Base-by-base conservation (phyloP, 495 filamentous ascomycete species). In the Lasiosphaeria hispida region DNA sequence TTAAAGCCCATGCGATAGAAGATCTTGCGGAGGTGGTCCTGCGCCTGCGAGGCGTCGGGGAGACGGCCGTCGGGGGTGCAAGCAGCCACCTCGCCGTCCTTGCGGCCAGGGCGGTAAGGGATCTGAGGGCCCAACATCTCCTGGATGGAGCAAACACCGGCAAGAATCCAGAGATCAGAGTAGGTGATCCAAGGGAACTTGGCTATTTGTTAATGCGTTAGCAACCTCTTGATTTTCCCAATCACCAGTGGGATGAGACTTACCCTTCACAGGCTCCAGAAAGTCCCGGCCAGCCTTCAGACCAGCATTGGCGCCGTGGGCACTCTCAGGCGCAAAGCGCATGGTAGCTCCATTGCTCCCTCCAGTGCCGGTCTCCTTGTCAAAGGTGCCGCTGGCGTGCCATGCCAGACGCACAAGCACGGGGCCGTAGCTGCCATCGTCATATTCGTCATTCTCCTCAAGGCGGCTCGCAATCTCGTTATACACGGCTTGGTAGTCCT, bases 1-100 rank as follows among this genome's bases (percentile, higher is more conserved):
- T 95, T 87, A 82, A 98, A 98, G 57, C 94, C 94, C 92, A 97
- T 97, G 72, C 93, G 90, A 72, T 84, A 82, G 82, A 98, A 98
- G 80, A 98, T 89, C 73, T 85, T 84, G 57, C 94, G 88, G 68
- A 98, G 80, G 76, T 98, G 94, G 59, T 82, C 80, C 57, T 87
- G 83, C 59, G 82, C 88, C 80, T 97, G 85, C 61, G 84, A 60
- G 48, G 82, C 94, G 70, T 98, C 93, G 58, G 94, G 94, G 30
- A 98, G 90, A 76, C 94, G 92, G 59, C 94, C 94, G 66, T 98
- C 93, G 45, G 94, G 94, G 44, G 92, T 94, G 82, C 92, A 96
- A 70, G 84, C 88, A 55, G 86, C 72, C n/a, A 91, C 77, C 59
- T 97, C 90, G 65, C 78, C 82, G 76, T 98, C 94, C 56, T 73